Conservation (phyloP, 129 eudicot genomes). For the Flaveria sonorensis region DNA sequence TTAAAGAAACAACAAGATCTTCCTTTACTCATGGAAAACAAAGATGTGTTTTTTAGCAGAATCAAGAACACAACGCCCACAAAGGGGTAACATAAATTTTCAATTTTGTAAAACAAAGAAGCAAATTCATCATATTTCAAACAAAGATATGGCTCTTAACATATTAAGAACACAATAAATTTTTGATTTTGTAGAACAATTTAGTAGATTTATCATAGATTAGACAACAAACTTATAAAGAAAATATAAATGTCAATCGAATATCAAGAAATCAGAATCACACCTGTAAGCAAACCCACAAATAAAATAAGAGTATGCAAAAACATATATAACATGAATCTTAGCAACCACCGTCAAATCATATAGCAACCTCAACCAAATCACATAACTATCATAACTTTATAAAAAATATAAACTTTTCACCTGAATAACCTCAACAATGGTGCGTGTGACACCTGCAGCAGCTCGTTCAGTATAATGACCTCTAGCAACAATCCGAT, state of each 20-base stretch:
- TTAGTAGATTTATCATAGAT: not conserved
- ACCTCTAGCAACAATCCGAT: conserved; percentile 92
- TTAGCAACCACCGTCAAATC: not conserved
- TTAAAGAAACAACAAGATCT: not conserved
- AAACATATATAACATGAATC: conserved; percentile 14
- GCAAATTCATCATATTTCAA: not conserved
- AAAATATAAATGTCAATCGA: not conserved
- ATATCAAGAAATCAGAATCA: not conserved
- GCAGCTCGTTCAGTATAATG: conserved; percentile 95
- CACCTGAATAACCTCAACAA: conserved; percentile 93
- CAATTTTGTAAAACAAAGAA: not conserved
- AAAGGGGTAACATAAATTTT: not conserved
- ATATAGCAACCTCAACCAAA: not conserved
- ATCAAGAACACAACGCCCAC: not conserved
- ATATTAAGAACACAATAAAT: not conserved
- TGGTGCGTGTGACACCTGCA: conserved; percentile 70
- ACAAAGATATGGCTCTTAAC: not conserved
- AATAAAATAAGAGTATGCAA: no score
- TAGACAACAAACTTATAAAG: not conserved
- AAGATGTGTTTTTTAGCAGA: not conserved
- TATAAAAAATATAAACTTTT: conserved; percentile 12
- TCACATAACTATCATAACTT: conserved; percentile 14
- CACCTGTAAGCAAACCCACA: no score
- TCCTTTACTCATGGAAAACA: no score
- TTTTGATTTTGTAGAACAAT: not conserved